Percentiles rank a stretch among this genome's conserved stretches.
These are phyloP conservation scores for Hypocrella siamensis DNA, from an alignment of 2,329 filamentous ascomycete genomes.

Conservation along the genomic window DNA sequence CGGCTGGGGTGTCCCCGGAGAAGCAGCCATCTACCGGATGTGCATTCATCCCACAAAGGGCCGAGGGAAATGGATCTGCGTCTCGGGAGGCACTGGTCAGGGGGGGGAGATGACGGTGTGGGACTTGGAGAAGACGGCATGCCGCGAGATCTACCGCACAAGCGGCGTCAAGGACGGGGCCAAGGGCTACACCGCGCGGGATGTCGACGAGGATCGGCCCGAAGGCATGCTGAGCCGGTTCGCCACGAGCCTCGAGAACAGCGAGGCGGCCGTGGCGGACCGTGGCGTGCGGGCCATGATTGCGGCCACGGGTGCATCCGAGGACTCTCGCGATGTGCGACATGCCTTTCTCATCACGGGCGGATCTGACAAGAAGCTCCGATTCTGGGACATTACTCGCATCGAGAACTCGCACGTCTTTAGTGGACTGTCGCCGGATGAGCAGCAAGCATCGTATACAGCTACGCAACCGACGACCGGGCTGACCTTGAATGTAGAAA, in stretches of 20 bases:
- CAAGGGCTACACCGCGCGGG: constrained; percentile 66
- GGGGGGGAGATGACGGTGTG: constrained; percentile 88
- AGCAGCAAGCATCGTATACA: constrained; percentile 59
- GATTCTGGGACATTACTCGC: constrained; percentile 81
- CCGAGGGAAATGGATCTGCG: constrained; percentile 71
- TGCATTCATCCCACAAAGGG: constrained; percentile 64
- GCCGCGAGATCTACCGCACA: constrained; percentile 74
- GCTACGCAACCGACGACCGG: constrained; percentile 45
- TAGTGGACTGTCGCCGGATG: constrained; percentile 58
- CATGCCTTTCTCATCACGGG: constrained; percentile 77
- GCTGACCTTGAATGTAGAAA: constrained; percentile 52
- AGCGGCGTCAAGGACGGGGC: constrained; percentile 43
- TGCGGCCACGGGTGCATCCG: constrained; percentile 54
- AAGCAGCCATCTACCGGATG: constrained; percentile 65
- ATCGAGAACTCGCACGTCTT: constrained; percentile 67
- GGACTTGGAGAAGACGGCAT: constrained; percentile 84
- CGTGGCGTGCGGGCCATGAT: constrained; percentile 61
- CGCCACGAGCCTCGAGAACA: constrained; percentile 55
- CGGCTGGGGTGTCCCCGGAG: constrained; percentile 75
- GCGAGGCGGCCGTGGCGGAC: constrained; percentile 37
- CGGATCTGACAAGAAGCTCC: constrained; percentile 76
- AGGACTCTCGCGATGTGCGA: constrained; percentile 55
- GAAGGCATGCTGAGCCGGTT: constrained; percentile 81
- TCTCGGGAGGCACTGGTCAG: constrained; percentile 72
- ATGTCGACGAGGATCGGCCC: constrained; percentile 76